Conservation (phyloP, 2,329 filamentous ascomycete genomes). For the Clarireedia homoeocarpa region DNA sequence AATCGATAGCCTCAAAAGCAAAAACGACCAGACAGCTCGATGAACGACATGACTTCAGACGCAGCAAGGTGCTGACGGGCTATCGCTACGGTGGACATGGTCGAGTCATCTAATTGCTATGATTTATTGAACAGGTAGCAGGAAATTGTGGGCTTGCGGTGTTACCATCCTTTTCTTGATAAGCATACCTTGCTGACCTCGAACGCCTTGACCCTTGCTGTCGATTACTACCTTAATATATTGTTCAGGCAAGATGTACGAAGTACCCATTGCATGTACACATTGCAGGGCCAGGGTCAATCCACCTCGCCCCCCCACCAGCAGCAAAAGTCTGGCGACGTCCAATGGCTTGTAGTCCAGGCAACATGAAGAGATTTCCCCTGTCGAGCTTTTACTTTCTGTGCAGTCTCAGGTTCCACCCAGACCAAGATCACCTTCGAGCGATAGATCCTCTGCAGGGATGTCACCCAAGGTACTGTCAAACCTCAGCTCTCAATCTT, state of each 20-base stretch:
- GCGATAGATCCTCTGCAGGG: conserved; percentile 5
- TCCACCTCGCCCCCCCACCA: background rate
- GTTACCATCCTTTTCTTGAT: background rate
- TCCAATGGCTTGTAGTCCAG: background rate
- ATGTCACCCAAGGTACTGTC: background rate
- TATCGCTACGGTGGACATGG: background rate
- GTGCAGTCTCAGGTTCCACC: background rate
- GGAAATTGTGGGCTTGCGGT: background rate
- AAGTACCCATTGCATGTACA: background rate
- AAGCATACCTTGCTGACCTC: background rate
- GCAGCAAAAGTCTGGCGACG: background rate
- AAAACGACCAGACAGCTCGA: background rate
- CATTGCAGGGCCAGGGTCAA: background rate
- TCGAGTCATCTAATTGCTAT: background rate
- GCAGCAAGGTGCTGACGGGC: background rate
- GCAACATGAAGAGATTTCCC: background rate
- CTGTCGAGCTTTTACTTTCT: background rate
- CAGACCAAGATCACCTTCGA: conserved; percentile 1
- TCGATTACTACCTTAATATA: background rate
- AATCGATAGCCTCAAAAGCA: conserved; percentile 1
- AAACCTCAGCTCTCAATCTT: background rate
- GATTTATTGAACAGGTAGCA: no score
- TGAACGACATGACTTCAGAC: background rate
- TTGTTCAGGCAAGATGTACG: background rate
- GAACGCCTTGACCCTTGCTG: conserved; percentile 1